These are phyloP conservation scores for Lodderomyces parapsilosis DNA, from an alignment of 1,139 yeast genomes.

Conservation along the genomic window DNA sequence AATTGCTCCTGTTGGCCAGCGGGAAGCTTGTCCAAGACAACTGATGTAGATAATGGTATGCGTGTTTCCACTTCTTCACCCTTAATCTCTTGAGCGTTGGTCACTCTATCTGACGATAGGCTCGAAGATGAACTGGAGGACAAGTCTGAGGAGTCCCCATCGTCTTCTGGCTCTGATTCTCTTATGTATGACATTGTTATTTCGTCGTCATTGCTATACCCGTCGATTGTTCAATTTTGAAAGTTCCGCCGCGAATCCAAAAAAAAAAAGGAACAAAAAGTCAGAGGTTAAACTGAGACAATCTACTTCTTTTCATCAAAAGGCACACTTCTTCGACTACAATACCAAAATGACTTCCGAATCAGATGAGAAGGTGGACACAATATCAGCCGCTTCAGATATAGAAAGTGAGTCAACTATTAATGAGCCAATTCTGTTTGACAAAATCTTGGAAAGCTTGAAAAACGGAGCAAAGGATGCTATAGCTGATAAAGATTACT, in stretches of 20 bases:
- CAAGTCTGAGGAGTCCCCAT: conserved; percentile 13
- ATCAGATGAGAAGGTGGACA: neutral
- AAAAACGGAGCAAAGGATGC: conserved; percentile 39
- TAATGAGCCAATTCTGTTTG: conserved; percentile 18
- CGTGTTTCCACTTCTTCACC: conserved; percentile 14
- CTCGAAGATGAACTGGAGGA: conserved; percentile 10
- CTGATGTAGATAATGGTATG: conserved; percentile 26
- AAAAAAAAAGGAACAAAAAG: neutral
- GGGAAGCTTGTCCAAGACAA: conserved; percentile 21
- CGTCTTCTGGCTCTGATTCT: conserved; percentile 17
- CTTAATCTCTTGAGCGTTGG: conserved; percentile 6
- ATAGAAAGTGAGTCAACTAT: conserved; percentile 8
- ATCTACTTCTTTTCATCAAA: neutral
- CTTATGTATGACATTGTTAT: conserved; percentile 10
- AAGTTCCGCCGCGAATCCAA: neutral
- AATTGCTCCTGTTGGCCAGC: conserved; percentile 12
- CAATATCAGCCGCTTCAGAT: conserved; percentile 12
- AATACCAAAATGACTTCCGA: neutral
- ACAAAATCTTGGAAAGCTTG: conserved; percentile 27
- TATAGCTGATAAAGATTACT: conserved; percentile 51
- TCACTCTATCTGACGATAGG: neutral
- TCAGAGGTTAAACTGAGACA: neutral
- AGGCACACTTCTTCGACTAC: neutral
- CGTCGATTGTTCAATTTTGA: neutral
- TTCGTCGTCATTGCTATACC: neutral